phyloP scores from a whole-genome alignment of 139 green algal genomes.

The Diplosphaera chodatii region DNA sequence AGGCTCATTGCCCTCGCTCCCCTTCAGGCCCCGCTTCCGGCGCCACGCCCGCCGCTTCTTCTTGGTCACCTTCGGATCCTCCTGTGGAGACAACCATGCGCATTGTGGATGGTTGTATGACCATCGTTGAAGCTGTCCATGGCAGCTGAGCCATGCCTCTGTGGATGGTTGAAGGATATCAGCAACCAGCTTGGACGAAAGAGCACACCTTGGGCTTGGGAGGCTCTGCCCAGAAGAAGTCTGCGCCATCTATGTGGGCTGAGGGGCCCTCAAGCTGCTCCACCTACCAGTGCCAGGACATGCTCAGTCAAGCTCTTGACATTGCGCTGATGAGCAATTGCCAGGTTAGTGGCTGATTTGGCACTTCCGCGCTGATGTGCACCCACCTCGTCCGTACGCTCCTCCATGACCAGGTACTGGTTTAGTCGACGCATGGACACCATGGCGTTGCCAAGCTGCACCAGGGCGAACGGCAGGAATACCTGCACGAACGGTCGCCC shows the following conservation, averaged over 20 bases:
- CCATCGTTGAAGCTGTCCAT: too few species aligned
- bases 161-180: too few species aligned
- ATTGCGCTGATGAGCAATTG: too few species aligned
- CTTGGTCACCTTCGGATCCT: background rate
- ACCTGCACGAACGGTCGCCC: slow-evolving; percentile 15
- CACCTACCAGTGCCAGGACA: too few species aligned
- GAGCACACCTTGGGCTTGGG: slow-evolving; percentile 4
- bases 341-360: too few species aligned
- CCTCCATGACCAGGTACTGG: slow-evolving; percentile 44
- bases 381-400: slow-evolving; percentile 27
- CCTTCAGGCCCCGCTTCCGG: background rate
- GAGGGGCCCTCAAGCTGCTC: slow-evolving; percentile 13
- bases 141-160: too few species aligned
- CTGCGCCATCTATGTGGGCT: slow-evolving; percentile 20
- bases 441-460: slow-evolving; percentile 49
- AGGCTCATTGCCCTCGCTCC: background rate
- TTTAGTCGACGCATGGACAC: slow-evolving; percentile 44
- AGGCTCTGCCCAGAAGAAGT: slow-evolving; percentile 41
- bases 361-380: too few species aligned
- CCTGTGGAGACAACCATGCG: background rate
- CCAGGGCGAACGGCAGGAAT: background rate
- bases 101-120: background rate
- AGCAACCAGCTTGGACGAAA: too few species aligned
- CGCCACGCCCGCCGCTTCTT: background rate
- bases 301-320: too few species aligned